These are phyloP conservation scores for Cystobasidium tubakii DNA, from an alignment of 768 basidiomycete species.

Conservation along the genomic window DNA sequence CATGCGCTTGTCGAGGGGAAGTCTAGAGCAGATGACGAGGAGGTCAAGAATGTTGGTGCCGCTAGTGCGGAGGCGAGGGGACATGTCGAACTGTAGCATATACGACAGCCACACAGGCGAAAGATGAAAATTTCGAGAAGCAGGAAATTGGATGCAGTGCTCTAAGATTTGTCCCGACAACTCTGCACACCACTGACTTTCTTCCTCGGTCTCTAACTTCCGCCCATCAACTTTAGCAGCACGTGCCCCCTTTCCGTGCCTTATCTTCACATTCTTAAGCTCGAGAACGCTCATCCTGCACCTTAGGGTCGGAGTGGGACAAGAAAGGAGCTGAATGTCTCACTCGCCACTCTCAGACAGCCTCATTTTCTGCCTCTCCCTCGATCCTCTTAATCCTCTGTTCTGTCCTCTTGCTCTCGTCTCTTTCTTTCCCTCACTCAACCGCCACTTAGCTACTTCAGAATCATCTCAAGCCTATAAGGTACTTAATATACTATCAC, in stretches of 20 bases:
- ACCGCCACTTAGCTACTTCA: conserved; percentile 3
- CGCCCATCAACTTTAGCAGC: background rate
- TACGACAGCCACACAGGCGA: background rate
- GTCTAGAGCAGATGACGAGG: background rate
- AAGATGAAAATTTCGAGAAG: background rate
- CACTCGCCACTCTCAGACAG: background rate
- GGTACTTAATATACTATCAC: background rate
- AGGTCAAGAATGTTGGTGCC: conserved; percentile 8
- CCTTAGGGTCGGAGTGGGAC: background rate
- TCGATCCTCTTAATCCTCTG: background rate
- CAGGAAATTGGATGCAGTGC: background rate
- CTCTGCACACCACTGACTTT: background rate
- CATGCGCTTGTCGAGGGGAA: background rate
- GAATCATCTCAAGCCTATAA: background rate
- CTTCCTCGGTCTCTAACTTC: background rate
- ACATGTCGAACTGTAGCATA: conserved; percentile 12
- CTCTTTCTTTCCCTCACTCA: conserved; percentile 1
- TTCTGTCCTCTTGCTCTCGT: background rate
- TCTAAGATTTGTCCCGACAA: background rate
- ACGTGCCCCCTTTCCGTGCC: background rate
- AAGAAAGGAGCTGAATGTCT: background rate
- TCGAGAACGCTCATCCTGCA: background rate
- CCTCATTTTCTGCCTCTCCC: background rate
- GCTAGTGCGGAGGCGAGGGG: background rate
- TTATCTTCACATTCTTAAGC: background rate